Conservation (phyloP, 495 filamentous ascomycete species). For the Barbatosphaeria neglecta region DNA sequence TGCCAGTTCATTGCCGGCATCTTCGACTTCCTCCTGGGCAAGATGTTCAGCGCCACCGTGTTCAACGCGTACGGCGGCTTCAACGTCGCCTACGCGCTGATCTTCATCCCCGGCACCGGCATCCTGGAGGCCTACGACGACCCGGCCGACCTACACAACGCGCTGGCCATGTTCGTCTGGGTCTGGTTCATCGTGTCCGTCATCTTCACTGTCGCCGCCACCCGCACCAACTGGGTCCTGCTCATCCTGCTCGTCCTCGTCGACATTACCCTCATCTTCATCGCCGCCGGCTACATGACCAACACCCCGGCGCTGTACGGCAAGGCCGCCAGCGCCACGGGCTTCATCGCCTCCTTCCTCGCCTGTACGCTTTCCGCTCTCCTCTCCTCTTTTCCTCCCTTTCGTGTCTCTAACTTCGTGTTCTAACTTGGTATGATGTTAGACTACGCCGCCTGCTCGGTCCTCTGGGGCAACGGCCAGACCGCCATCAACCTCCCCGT, state of each 20-base stretch:
- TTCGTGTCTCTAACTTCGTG: not conserved
- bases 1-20: conserved; percentile 24
- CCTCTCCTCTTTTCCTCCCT: not conserved
- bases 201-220: conserved; percentile 25
- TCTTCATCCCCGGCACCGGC: conserved; percentile 24
- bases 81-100: conserved; percentile 24
- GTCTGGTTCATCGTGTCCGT: conserved; percentile 27
- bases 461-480: not conserved
- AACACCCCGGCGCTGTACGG: not conserved
- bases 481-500: not conserved
- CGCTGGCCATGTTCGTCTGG: conserved; percentile 25
- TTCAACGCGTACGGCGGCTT: conserved; percentile 25
- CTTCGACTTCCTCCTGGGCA: conserved; percentile 21
- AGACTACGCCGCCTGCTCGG: not conserved
- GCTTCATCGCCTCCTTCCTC: conserved; percentile 16
- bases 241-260: conserved; percentile 16
- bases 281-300: conserved; percentile 21
- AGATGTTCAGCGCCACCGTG: conserved; percentile 25
- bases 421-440: not conserved
- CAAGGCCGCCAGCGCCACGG: conserved; percentile 12
- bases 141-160: conserved; percentile 14
- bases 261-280: conserved; percentile 17
- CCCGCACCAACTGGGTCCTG: conserved; percentile 17
- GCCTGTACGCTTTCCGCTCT: conserved; percentile 13
- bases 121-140: conserved; percentile 23